These are phyloP conservation scores for Carex pumila DNA, from an alignment of 176 grass and related monocot genomes.

Conservation along the genomic window DNA sequence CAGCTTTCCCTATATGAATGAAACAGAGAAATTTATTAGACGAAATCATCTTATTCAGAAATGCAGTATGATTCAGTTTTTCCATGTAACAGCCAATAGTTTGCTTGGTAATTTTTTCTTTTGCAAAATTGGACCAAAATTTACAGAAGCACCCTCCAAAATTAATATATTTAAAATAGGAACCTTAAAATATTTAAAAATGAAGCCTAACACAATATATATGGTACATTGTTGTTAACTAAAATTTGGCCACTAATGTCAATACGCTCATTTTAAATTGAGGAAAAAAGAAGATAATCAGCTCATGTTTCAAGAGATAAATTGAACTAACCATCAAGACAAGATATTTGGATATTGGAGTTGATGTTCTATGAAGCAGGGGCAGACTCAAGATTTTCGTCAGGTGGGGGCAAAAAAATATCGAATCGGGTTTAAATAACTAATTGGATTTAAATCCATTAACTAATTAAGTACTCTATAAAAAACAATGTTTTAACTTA, in stretches of 20 bases:
- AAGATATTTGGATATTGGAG: not conserved
- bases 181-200: not conserved
- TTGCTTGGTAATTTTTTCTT: not conserved
- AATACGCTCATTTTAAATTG: not conserved
- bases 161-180: not conserved
- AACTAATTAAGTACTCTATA: too few relatives aligned
- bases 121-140: not conserved
- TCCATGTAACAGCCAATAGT: not conserved
- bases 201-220: too few relatives aligned
- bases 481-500: too few relatives aligned
- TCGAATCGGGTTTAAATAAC: too few relatives aligned
- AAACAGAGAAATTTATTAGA: constrained; percentile 11
- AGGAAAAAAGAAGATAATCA: not conserved
- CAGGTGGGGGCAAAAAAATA: too few relatives aligned
- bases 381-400: too few relatives aligned
- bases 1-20: constrained; percentile 57
- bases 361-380: not conserved
- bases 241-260: not conserved
- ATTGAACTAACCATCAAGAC: not conserved
- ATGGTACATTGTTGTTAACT: constrained; percentile 11
- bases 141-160: not conserved
- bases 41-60: not conserved
- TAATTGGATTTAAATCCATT: too few relatives aligned
- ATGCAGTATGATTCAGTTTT: not conserved
- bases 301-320: not conserved